Evolutionary conservation across 768 basidiomycete genomes (phyloP).

Genomic region (Rhizopogon vinicolor): DNA sequence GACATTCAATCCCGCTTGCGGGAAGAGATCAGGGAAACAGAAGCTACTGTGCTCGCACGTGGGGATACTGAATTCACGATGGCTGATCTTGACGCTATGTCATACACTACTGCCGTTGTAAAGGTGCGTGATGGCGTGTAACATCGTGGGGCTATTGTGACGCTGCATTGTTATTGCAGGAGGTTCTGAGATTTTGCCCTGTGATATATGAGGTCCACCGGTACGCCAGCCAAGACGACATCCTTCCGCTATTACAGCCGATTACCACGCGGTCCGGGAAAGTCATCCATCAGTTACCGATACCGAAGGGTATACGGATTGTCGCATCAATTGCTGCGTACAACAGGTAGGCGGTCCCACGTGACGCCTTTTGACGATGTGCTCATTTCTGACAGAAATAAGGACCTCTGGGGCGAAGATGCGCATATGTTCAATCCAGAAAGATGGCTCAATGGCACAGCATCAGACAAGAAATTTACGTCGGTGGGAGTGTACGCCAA

Average conservation of each 20-base stretch:
- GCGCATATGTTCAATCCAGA: constrained; percentile 27
- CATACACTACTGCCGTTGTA: constrained; percentile 39
- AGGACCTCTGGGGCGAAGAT: constrained; percentile 25
- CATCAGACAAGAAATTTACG: constrained; percentile 9
- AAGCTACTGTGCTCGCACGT: constrained; percentile 24
- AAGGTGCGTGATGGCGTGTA: constrained; percentile 27
- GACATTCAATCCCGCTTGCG: constrained; percentile 60
- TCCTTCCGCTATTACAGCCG: constrained; percentile 54
- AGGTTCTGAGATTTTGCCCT: constrained; percentile 43
- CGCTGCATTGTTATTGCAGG: constrained; percentile 24
- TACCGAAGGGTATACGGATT: constrained; percentile 48
- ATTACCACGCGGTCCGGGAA: constrained; percentile 42
- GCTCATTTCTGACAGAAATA: constrained; percentile 10
- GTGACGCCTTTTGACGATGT: not conserved
- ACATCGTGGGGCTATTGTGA: not conserved
- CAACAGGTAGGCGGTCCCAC: constrained; percentile 36
- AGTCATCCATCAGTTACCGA: constrained; percentile 35
- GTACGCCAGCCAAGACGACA: constrained; percentile 45
- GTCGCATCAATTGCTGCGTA: constrained; percentile 52
- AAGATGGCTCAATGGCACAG: constrained; percentile 16
- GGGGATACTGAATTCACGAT: constrained; percentile 36
- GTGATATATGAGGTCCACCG: constrained; percentile 48
- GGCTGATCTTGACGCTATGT: constrained; percentile 47
- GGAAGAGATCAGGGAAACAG: constrained; percentile 39
- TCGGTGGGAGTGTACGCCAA: constrained; percentile 23